These are phyloP conservation scores for Carnegiea gigantea DNA, from an alignment of 179 eudicot species.

Conservation along the genomic window DNA sequence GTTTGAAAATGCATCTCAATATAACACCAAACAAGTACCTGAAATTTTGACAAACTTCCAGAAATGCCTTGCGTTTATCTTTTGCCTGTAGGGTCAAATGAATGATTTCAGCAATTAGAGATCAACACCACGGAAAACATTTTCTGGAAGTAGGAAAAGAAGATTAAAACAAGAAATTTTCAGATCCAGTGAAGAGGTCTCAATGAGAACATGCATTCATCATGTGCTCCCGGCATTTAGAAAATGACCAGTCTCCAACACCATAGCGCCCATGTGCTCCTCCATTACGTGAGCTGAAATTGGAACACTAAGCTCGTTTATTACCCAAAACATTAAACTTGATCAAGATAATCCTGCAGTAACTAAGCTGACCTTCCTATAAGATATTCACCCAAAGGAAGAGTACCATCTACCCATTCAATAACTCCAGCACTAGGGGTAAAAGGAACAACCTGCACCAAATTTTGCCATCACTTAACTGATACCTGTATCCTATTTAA, in stretches of 20 bases:
- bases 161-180: background rate
- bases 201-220: slow-evolving; percentile 48
- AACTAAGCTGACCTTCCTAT: slow-evolving; percentile 70
- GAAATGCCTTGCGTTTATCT: slow-evolving; percentile 82
- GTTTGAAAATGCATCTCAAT: slow-evolving; percentile 1
- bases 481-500: slow-evolving; percentile 1
- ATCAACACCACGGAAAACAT: slow-evolving; percentile 7
- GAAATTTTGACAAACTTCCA: slow-evolving; percentile 78
- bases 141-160: background rate
- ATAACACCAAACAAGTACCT: slow-evolving; percentile 41
- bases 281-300: slow-evolving; percentile 76
- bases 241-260: slow-evolving; percentile 86
- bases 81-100: slow-evolving; percentile 52
- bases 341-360: slow-evolving; percentile 1
- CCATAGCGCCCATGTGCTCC: slow-evolving; percentile 99
- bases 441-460: slow-evolving; percentile 87
- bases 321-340: background rate
- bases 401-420: slow-evolving; percentile 98
- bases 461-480: slow-evolving; percentile 13
- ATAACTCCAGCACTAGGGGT: slow-evolving; percentile 99
- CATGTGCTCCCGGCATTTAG: slow-evolving; percentile 93
- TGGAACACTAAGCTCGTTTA: slow-evolving; percentile 17
- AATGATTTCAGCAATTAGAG: slow-evolving; percentile 14
- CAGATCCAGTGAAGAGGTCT: slow-evolving; percentile 9
- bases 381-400: slow-evolving; percentile 95